A percentile compares a stretch with the other conserved stretches of the same genome.
These are phyloP conservation scores for Hanseniaspora guilliermondii DNA, from an alignment of 805 yeast genomes.

Conservation along the genomic window DNA sequence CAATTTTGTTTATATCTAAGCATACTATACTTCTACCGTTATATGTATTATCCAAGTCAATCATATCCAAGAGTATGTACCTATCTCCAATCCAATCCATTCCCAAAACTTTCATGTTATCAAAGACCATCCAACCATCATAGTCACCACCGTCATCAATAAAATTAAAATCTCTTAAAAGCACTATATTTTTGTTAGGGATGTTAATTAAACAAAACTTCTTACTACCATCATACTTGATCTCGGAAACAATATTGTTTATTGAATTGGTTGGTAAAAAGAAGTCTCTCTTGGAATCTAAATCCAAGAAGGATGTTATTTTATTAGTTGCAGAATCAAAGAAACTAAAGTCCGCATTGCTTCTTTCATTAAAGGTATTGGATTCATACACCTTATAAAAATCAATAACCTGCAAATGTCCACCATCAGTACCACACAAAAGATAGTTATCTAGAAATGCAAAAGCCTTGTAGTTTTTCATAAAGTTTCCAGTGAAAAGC, in stretches of 20 bases:
- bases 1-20: slow-evolving; percentile 2
- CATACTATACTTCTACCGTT: slow-evolving; percentile 9
- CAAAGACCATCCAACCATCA: slow-evolving; percentile 23
- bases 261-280: slow-evolving; percentile 24
- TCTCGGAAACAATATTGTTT: slow-evolving; percentile 22
- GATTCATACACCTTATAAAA: slow-evolving; percentile 21
- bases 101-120: slow-evolving; percentile 20
- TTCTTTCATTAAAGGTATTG: slow-evolving; percentile 20
- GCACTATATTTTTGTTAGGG: slow-evolving; percentile 24
- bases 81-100: slow-evolving; percentile 27
- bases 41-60: slow-evolving; percentile 15
- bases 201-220: slow-evolving; percentile 23
- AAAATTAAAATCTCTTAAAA: slow-evolving; percentile 20
- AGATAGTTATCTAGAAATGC: slow-evolving; percentile 17
- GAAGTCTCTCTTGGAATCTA: not conserved
- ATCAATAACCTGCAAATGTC: slow-evolving; percentile 22
- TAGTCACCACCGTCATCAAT: not conserved
- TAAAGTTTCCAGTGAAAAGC: slow-evolving; percentile 16
- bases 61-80: slow-evolving; percentile 22
- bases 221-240: slow-evolving; percentile 20
- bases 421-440: slow-evolving; percentile 18
- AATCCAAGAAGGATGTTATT: not conserved
- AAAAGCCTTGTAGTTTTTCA: slow-evolving; percentile 16
- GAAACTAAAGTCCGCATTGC: slow-evolving; percentile 19
- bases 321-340: slow-evolving; percentile 21